Base-by-base conservation (phyloP, 1,284 basidiomycete species). In the Ceratobasidium papillatum region DNA sequence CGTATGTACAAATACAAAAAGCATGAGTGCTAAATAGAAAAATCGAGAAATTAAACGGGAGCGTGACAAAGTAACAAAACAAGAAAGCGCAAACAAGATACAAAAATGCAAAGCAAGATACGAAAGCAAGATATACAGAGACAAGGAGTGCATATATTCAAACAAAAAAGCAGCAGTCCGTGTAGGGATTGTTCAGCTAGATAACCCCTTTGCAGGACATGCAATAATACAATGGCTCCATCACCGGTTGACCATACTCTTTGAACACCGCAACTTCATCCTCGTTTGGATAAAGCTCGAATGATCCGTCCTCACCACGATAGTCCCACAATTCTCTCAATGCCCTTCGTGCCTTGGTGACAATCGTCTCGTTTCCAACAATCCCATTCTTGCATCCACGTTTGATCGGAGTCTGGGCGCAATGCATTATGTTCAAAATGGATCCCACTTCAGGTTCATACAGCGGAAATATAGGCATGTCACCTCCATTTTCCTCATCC, bases 361-460 rank as follows among this genome's bases (percentile, higher is more conserved):
- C 68, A 30, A 71, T 30, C 4, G 14, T 2, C 30, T 43, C 54
- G 14, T 41, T 71, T 14, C 68, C 68, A 17, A 71, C 54, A 22
- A 71, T 36, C 25, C 68, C 68, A 32, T 58, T 45, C 30, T 19
- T 32, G 5, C 43, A 3, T 30, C 68, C 68, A 9, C 68, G 52
- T 12, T n/a, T 49, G 36, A 71, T 71, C 1, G 68, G 54, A 3
- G 25, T 32, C 19, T 30, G 41, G 4, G 68, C 68, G 27, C 68
- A 71, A 36, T 43, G 59, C 11, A 71, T 14, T 2, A 71, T 4
- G 17, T 43, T 30, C 2, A 17, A 30, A 11, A 71, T 71, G 19
- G 19, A 34, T 41, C 61, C 61, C 12, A 22, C 41, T 12, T 47
- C 45, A 19, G 3, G 19, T 9, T 47, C 61, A 14, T 61, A 38